A percentile compares a stretch with the other conserved stretches of the same genome.
phyloP scores from a whole-genome alignment of 257 asterid species.

The Solanum chilense region DNA sequence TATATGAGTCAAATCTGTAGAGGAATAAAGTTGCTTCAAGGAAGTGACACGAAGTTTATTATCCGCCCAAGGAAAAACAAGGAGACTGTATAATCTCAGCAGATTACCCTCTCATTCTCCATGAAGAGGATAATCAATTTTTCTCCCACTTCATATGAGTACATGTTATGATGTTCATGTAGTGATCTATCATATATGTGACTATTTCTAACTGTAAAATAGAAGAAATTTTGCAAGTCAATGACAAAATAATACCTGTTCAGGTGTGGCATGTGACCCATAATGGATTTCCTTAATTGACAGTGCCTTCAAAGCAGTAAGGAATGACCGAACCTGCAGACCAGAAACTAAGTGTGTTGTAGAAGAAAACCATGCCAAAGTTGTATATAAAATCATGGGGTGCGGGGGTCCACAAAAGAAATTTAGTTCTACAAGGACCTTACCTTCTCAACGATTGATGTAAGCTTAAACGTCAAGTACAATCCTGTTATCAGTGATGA shows the following conservation, averaged over 20 bases:
- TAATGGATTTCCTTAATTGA: conserved; percentile 63
- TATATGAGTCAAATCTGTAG: not conserved
- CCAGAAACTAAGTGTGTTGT: not conserved
- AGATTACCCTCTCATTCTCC: not conserved
- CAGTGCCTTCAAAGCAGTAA: conserved; percentile 62
- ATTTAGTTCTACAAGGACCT: conserved; percentile 2
- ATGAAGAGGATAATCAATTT: not conserved
- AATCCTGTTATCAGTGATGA: conserved; percentile 81
- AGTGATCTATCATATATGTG: not conserved
- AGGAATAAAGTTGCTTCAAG: not conserved
- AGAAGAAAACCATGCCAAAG: not conserved
- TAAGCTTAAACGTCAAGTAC: conserved; percentile 84
- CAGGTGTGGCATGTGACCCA: conserved; percentile 69
- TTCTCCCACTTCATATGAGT: not conserved
- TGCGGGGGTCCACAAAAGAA: not conserved
- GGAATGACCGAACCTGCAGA: conserved; percentile 53
- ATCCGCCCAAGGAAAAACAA: not conserved
- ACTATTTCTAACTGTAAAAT: not conserved
- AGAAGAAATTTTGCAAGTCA: not conserved
- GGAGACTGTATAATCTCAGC: not conserved
- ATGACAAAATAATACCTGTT: conserved; percentile 39
- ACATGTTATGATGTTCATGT: not conserved
- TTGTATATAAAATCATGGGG: not conserved
- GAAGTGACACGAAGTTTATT: not conserved
- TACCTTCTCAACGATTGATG: conserved; percentile 79